A percentile compares a stretch with the other conserved stretches of the same genome.
These are phyloP conservation scores for Backusella sp. DNA, from an alignment of 192 early-diverging fungal species.

Conservation along the genomic window DNA sequence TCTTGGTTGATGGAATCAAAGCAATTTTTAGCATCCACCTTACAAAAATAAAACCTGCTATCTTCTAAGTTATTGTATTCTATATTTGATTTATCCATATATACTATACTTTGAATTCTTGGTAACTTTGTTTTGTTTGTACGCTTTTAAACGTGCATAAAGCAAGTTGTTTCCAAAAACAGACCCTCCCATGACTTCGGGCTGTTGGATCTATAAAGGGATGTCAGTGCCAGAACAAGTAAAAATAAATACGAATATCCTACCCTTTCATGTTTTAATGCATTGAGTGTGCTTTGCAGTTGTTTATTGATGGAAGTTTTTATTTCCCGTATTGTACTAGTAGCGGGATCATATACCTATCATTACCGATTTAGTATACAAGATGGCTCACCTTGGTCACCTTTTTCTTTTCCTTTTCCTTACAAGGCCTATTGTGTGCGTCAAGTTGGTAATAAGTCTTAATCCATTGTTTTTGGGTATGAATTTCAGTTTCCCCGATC, in stretches of 20 bases:
- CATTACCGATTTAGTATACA: too few species aligned
- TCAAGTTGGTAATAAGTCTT: not conserved
- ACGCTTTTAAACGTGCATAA: not conserved
- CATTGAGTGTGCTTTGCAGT: not conserved
- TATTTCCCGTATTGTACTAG: not conserved
- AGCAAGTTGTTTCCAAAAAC: not conserved
- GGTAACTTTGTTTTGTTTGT: not conserved
- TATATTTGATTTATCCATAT: not conserved
- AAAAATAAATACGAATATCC: not conserved
- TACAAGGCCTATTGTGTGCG: not conserved
- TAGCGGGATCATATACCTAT: not conserved
- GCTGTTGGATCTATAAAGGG: not conserved
- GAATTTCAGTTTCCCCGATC: not conserved
- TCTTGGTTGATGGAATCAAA: slow-evolving; percentile 13
- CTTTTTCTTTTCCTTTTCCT: not conserved
- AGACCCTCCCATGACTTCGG: not conserved
- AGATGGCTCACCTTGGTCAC: too few species aligned
- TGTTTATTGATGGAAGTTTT: not conserved
- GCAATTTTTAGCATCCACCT: not conserved
- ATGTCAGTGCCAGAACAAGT: not conserved
- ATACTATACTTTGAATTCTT: not conserved
- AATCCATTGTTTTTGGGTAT: not conserved
- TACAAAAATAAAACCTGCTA: slow-evolving; percentile 2
- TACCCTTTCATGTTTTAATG: not conserved
- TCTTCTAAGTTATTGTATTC: not conserved